These are phyloP conservation scores for Neurospora sp. DNA, from an alignment of 495 filamentous ascomycete genomes.

Conservation along the genomic window DNA sequence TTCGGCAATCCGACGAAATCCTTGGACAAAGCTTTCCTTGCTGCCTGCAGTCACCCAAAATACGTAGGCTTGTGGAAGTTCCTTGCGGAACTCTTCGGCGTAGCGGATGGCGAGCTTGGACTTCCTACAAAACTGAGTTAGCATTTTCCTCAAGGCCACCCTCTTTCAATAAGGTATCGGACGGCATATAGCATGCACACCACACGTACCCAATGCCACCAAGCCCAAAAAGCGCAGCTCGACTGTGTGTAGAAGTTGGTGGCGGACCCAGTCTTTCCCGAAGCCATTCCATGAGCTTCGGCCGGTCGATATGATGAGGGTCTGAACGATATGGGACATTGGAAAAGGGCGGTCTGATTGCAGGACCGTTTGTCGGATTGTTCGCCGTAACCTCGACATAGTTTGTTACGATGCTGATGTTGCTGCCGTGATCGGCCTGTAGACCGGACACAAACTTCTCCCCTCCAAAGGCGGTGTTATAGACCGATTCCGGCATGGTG, in stretches of 20 bases:
- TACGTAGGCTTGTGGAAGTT: constrained; percentile 25
- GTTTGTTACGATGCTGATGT: no score
- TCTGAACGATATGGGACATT: not conserved
- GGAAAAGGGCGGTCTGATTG: not conserved
- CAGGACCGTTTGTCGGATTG: not conserved
- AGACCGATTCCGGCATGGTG: no score
- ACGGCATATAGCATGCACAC: not conserved
- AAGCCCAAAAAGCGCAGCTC: not conserved
- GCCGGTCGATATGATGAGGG: not conserved
- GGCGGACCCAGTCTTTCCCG: not conserved
- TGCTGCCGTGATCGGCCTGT: no score
- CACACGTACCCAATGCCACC: not conserved
- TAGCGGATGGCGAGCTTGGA: not conserved
- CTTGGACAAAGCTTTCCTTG: constrained; percentile 26
- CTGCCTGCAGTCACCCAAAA: constrained; percentile 42
- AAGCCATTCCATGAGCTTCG: not conserved
- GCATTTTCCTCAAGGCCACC: not conserved
- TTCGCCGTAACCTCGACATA: no score
- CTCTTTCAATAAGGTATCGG: no score
- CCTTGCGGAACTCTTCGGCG: not conserved
- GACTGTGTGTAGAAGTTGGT: not conserved
- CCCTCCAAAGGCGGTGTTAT: no score
- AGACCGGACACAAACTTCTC: no score
- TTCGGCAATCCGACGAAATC: constrained; percentile 20
- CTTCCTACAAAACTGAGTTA: not conserved